These are phyloP conservation scores for Leucaena leucocephala DNA, from an alignment of 306 rosid species.

Conservation along the genomic window DNA sequence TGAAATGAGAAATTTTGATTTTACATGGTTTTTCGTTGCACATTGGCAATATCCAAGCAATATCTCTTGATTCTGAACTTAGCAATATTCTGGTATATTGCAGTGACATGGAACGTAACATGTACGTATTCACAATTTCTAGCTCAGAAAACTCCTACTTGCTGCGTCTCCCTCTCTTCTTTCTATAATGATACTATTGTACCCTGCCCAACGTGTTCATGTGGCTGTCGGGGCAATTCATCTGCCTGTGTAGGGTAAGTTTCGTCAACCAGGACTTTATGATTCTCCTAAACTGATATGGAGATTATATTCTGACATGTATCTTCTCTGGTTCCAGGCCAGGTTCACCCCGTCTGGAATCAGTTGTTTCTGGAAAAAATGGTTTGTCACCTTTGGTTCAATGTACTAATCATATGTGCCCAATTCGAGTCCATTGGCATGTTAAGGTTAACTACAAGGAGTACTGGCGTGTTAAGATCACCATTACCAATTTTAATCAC, in stretches of 20 bases:
- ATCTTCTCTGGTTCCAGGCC: constrained; percentile 46
- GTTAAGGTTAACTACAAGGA: constrained; percentile 76
- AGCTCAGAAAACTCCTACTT: constrained; percentile 74
- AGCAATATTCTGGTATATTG: constrained; percentile 33
- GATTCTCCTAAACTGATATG: constrained; percentile 19
- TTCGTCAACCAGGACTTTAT: constrained; percentile 25
- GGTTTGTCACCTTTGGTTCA: constrained; percentile 60
- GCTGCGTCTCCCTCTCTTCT: constrained; percentile 89
- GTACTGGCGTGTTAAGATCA: constrained; percentile 90
- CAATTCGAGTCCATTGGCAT: constrained; percentile 93
- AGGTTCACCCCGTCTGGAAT: constrained; percentile 58
- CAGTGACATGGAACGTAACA: constrained; percentile 96
- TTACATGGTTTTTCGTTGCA: not conserved
- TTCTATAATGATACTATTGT: constrained; percentile 82
- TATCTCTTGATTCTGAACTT: constrained; percentile 8
- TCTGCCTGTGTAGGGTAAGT: constrained; percentile 72
- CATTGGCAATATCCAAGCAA: not conserved
- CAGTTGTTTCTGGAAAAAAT: constrained; percentile 57
- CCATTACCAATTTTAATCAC: constrained; percentile 83
- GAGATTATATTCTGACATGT: constrained; percentile 10
- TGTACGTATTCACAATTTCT: constrained; percentile 88
- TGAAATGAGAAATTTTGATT: not conserved
- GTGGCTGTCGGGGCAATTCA: constrained; percentile 71
- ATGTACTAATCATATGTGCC: constrained; percentile 90
- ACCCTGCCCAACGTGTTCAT: constrained; percentile 73